Conservation (phyloP, 2,329 filamentous ascomycete species). For the Pyrenophora teres region DNA sequence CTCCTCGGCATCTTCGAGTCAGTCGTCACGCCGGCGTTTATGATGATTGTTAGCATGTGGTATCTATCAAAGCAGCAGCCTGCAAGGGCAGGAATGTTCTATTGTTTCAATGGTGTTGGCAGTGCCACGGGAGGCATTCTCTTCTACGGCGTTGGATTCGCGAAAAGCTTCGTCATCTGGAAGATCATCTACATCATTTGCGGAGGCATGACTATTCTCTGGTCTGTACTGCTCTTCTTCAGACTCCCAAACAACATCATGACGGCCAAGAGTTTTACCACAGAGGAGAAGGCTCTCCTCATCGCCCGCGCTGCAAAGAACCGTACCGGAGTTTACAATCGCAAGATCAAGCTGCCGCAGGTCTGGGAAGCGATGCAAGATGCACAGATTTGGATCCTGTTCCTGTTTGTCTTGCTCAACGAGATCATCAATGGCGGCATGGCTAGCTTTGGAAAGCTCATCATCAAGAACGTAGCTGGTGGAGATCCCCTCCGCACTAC, state of each 20-base stretch:
- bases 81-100: slow-evolving; percentile 30
- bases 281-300: slow-evolving; percentile 53
- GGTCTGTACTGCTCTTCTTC: slow-evolving; percentile 51
- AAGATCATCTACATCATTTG: slow-evolving; percentile 53
- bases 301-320: slow-evolving; percentile 47
- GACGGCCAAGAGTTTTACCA: slow-evolving; percentile 49
- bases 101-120: slow-evolving; percentile 29
- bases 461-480: slow-evolving; percentile 56
- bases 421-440: slow-evolving; percentile 60
- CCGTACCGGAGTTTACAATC: slow-evolving; percentile 52
- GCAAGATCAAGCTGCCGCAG: slow-evolving; percentile 55
- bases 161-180: slow-evolving; percentile 51
- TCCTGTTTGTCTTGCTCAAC: slow-evolving; percentile 56
- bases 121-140: slow-evolving; percentile 39
- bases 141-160: slow-evolving; percentile 50
- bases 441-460: slow-evolving; percentile 61
- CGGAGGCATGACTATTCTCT: slow-evolving; percentile 52
- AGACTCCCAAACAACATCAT: slow-evolving; percentile 50
- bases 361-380: slow-evolving; percentile 55
- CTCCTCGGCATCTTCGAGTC: slow-evolving; percentile 31
- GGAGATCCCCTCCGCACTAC: slow-evolving; percentile 54
- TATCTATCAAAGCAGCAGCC: slow-evolving; percentile 22
- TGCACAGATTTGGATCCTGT: slow-evolving; percentile 53
- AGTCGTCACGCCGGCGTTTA: slow-evolving; percentile 24
- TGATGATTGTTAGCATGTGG: slow-evolving; percentile 18